phyloP scores from a whole-genome alignment of 1,139 yeast species.

The Wickerhamomyces sp. region DNA sequence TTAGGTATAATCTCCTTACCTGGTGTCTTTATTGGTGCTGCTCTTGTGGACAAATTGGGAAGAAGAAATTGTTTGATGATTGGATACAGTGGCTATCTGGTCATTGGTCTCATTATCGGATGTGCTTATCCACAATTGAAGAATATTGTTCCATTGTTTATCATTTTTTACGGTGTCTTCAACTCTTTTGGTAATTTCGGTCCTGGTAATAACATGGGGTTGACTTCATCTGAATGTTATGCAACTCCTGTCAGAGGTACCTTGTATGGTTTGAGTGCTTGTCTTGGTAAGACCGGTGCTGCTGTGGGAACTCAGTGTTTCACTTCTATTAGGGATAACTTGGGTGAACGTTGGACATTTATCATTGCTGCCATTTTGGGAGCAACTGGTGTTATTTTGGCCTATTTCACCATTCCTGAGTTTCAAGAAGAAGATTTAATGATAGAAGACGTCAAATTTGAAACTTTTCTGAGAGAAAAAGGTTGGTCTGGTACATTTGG shows the following conservation, averaged over 20 bases:
- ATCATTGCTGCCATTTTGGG: slow-evolving; percentile 47
- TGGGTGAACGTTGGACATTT: slow-evolving; percentile 29
- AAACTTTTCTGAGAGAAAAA: slow-evolving; percentile 52
- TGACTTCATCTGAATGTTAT: slow-evolving; percentile 60
- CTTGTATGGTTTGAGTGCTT: slow-evolving; percentile 44
- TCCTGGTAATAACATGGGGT: slow-evolving; percentile 73
- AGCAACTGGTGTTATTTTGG: slow-evolving; percentile 55
- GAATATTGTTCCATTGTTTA: slow-evolving; percentile 48
- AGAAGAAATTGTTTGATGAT: slow-evolving; percentile 53
- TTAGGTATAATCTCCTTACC: slow-evolving; percentile 50
- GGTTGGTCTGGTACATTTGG: slow-evolving; percentile 70
- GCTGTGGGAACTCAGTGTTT: slow-evolving; percentile 29
- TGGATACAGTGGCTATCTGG: slow-evolving; percentile 53
- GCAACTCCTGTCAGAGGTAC: slow-evolving; percentile 79
- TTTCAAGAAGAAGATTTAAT: slow-evolving; percentile 61
- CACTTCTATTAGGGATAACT: slow-evolving; percentile 26
- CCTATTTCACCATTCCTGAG: slow-evolving; percentile 63
- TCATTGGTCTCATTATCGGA: slow-evolving; percentile 58
- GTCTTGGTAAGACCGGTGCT: slow-evolving; percentile 52
- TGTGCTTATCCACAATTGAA: slow-evolving; percentile 44
- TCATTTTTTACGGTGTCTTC: slow-evolving; percentile 56
- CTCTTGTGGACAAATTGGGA: slow-evolving; percentile 46
- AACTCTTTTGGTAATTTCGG: slow-evolving; percentile 64
- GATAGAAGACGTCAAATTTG: slow-evolving; percentile 59
- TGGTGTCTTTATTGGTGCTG: slow-evolving; percentile 56